phyloP scores from a whole-genome alignment of 345 rosid species.

The Nephelium lappaceum region DNA sequence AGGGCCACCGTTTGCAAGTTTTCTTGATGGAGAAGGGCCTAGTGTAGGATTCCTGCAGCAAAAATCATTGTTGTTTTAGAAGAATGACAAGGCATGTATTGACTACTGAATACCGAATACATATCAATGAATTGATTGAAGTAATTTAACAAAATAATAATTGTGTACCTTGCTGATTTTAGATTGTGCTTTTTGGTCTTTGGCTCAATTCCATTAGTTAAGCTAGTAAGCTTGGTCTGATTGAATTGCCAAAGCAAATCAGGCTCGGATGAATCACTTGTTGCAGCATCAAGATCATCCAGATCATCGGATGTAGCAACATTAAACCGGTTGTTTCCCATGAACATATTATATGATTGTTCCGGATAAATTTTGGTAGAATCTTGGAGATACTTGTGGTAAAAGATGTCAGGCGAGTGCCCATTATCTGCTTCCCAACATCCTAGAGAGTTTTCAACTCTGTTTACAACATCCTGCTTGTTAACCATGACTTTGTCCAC shows the following conservation, averaged over 20 bases:
- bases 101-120: neutral
- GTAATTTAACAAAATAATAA: neutral
- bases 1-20: constrained; percentile 52
- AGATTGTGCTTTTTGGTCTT: constrained; percentile 54
- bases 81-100: neutral
- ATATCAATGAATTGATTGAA: neutral
- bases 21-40: constrained; percentile 75
- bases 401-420: constrained; percentile 53
- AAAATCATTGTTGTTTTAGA: neutral
- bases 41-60: constrained; percentile 52
- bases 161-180: constrained; percentile 53
- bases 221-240: constrained; percentile 60
- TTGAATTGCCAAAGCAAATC: constrained; percentile 91
- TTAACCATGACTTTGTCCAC: constrained; percentile 98
- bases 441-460: constrained; percentile 48
- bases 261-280: constrained; percentile 89
- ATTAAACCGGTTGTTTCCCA: constrained; percentile 49
- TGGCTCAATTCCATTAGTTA: constrained; percentile 46
- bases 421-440: constrained; percentile 58
- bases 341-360: constrained; percentile 65
- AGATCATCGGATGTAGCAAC: constrained; percentile 43
- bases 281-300: constrained; percentile 84
- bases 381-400: constrained; percentile 72
- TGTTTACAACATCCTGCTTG: constrained; percentile 60
- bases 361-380: constrained; percentile 65